Percentiles rank a stretch among this genome's conserved stretches.
Evolutionary conservation across 805 yeast species (phyloP).

Genomic region (Candida koratica): DNA sequence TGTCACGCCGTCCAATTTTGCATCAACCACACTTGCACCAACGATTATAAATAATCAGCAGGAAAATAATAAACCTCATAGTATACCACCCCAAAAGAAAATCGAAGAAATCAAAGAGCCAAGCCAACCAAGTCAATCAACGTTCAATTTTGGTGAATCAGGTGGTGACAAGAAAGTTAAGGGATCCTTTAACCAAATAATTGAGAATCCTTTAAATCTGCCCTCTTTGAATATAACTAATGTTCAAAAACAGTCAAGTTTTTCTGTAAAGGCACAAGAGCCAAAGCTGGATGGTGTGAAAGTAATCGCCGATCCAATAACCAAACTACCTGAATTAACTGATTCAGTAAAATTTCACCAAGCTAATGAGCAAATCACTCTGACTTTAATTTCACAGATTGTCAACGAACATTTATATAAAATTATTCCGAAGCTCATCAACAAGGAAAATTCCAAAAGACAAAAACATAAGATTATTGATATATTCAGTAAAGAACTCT

Average conservation of each 20-base stretch:
- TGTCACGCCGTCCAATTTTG: background rate
- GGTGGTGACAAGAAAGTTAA: background rate
- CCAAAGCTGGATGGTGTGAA: background rate
- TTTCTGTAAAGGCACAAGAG: no score
- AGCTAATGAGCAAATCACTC: slow-evolving; percentile 25
- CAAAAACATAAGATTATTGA: slow-evolving; percentile 28
- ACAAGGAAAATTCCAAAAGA: slow-evolving; percentile 18
- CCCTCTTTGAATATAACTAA: background rate
- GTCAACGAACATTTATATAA: slow-evolving; percentile 24
- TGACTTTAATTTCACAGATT: slow-evolving; percentile 19
- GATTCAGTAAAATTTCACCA: slow-evolving; percentile 15
- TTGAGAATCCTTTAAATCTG: background rate
- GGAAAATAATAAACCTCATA: background rate
- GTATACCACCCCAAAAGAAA: background rate
- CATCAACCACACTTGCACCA: background rate
- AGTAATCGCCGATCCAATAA: background rate
- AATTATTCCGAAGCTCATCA: slow-evolving; percentile 24
- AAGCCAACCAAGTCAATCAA: slow-evolving; percentile 3
- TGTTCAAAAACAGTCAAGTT: background rate
- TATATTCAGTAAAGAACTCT: slow-evolving; percentile 48
- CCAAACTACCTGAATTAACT: background rate
- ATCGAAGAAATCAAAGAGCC: background rate
- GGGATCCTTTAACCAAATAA: background rate
- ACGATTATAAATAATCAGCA: background rate
- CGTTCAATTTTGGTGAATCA: slow-evolving; percentile 1